Base-by-base conservation (phyloP, 176 grass and related monocot genomes). In the Elymus sibiricus region DNA sequence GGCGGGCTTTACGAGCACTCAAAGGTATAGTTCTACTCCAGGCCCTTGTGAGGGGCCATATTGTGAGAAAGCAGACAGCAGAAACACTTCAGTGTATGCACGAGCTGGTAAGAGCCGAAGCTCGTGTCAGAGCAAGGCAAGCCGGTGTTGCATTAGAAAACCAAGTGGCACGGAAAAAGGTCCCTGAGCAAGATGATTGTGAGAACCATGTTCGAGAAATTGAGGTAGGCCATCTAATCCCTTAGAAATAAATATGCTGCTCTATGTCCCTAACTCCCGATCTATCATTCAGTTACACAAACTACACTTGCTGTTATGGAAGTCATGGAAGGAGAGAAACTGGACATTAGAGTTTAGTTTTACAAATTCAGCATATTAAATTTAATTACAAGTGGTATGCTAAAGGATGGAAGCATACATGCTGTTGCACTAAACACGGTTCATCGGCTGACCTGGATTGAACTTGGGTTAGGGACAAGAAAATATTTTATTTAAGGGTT, bases 61-160 rank as follows among this genome's bases (percentile, higher is more conserved):
- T 90, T 84, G 82, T 93, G 70, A 96, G 97, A 94, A 96, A 94
- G 77, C 92, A 99, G 74, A 93, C 97, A 89, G 73, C 90, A 84
- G 95, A 94, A 62, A 96, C 97, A 56, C 94, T 96, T 84, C 87
- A 93, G 14, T 99, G 97, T 84, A 99, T 96, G 90, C 97, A 94
- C 81, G 92, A 77, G 7, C 72, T 99, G 64, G 90, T 96, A 79
- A 83, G 91, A 92, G 97, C 92, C 43, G 90, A 99, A 86, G 92
- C 97, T 84, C 92, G 94, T 91, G 90, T 96, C 19, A 86, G 94
- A 80, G 92, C 94, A 66, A 93, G 92, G 47, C 82, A 93, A 88
- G 97, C 91, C 84, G 87, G 89, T 46, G 90, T 93, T 82, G 80
- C 94, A 46, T 86, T 99, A 79, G 90, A 99, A 90, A 94, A 82